phyloP scores from a whole-genome alignment of 163 green algal genomes.

The Volvox carteri region DNA sequence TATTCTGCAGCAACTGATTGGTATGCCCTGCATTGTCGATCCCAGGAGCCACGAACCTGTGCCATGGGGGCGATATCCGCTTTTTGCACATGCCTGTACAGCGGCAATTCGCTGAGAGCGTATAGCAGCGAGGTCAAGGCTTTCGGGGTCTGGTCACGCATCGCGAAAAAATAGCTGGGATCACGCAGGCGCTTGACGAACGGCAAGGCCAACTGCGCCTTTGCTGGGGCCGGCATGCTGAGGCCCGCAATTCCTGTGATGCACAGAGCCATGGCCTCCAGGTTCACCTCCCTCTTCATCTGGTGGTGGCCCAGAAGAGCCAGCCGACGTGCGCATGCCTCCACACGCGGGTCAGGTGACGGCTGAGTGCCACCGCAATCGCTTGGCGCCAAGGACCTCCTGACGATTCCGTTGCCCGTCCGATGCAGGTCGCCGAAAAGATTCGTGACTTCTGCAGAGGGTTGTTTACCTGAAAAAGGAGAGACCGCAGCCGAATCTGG shows the following conservation, averaged over 20 bases:
- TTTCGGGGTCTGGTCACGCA: background rate
- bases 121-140: background rate
- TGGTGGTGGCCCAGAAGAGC: background rate
- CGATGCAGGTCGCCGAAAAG: background rate
- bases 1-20: no score
- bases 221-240: background rate
- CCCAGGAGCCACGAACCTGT: slow-evolving; percentile 14
- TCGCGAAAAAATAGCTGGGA: slow-evolving; percentile 10
- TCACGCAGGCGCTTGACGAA: slow-evolving; percentile 12
- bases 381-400: background rate
- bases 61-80: background rate
- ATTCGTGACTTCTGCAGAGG: no score
- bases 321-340: background rate
- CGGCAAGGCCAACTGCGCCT: background rate
- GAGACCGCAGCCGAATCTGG: background rate
- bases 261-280: background rate
- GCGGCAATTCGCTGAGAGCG: background rate
- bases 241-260: slow-evolving; percentile 4
- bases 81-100: background rate
- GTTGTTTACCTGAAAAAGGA: background rate
- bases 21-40: no score
- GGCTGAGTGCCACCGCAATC: background rate
- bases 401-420: background rate
- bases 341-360: background rate
- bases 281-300: background rate